A percentile compares a stretch with the other conserved stretches of the same genome.
Evolutionary conservation across 2,329 filamentous ascomycete species (phyloP).

Genomic region (Microascus cirrosus): DNA sequence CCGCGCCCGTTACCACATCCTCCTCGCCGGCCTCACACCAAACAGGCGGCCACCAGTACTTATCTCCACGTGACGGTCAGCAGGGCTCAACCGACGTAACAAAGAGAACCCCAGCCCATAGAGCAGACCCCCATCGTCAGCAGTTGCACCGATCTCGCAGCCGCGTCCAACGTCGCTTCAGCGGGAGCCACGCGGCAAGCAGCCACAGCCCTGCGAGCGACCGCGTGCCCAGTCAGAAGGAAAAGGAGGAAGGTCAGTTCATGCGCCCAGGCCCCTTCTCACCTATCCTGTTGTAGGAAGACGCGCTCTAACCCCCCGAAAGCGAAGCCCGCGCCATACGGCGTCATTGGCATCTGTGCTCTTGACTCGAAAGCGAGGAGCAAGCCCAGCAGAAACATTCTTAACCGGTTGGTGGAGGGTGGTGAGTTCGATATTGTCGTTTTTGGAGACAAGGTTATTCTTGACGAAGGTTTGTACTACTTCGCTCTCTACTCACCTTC

Average conservation of each 20-base stretch:
- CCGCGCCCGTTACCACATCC: slow-evolving; percentile 42
- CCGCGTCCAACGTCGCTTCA: slow-evolving; percentile 62
- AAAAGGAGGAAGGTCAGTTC: slow-evolving; percentile 43
- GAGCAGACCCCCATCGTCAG: slow-evolving; percentile 18
- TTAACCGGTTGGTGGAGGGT: slow-evolving; percentile 83
- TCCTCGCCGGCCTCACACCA: slow-evolving; percentile 17
- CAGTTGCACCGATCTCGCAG: slow-evolving; percentile 53
- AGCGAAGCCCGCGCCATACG: slow-evolving; percentile 48
- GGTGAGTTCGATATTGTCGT: slow-evolving; percentile 94
- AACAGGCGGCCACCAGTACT: background rate
- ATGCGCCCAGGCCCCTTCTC: background rate
- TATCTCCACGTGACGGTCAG: background rate
- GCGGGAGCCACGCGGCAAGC: slow-evolving; percentile 70
- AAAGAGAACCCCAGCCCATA: background rate
- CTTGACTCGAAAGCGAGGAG: slow-evolving; percentile 92
- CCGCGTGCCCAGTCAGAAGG: slow-evolving; percentile 38
- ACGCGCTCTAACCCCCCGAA: slow-evolving; percentile 15
- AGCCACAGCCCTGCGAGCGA: slow-evolving; percentile 73
- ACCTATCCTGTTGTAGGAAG: background rate
- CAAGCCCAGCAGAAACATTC: slow-evolving; percentile 92
- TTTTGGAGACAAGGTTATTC: slow-evolving; percentile 96
- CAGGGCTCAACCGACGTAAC: slow-evolving; percentile 11
- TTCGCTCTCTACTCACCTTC: background rate
- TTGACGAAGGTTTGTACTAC: slow-evolving; percentile 62
- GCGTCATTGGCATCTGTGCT: slow-evolving; percentile 84